These are phyloP conservation scores for Gentiana straminea DNA, from an alignment of 257 asterid species.

Conservation along the genomic window DNA sequence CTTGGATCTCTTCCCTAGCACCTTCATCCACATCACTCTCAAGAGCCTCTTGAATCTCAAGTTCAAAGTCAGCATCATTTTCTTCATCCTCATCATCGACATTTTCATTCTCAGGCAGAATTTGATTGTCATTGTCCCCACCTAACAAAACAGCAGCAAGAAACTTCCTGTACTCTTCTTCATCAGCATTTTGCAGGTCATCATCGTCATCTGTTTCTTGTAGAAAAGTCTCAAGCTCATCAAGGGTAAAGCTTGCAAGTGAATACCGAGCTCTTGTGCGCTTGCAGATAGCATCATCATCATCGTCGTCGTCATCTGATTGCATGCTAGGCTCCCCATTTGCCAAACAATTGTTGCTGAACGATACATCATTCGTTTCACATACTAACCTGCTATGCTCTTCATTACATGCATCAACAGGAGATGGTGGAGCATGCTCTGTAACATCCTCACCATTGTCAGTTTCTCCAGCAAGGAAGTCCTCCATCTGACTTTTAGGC, in stretches of 20 bases:
- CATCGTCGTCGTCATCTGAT: constrained; percentile 20
- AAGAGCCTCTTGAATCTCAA: constrained; percentile 92
- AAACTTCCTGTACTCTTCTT: constrained; percentile 78
- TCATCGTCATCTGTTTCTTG: constrained; percentile 98
- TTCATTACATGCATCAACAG: constrained; percentile 19
- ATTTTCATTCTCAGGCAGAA: constrained; percentile 42
- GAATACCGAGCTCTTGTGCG: constrained; percentile 98
- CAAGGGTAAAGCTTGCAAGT: constrained; percentile 86
- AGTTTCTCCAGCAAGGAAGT: constrained; percentile 30
- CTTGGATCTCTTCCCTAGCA: constrained; percentile 34
- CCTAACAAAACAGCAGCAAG: constrained; percentile 86
- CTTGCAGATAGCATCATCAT: constrained; percentile 83
- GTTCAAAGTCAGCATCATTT: constrained; percentile 98
- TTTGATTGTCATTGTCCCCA: constrained; percentile 42
- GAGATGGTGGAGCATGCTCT: constrained; percentile 31
- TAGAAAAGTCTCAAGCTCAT: constrained; percentile 93
- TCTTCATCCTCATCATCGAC: constrained; percentile 95
- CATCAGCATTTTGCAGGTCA: constrained; percentile 88
- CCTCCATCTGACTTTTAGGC: constrained; percentile 11
- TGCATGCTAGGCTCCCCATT: constrained; percentile 18
- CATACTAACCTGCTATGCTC: constrained; percentile 21
- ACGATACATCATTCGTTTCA: constrained; percentile 27
- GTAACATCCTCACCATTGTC: constrained; percentile 49
- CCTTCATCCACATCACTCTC: constrained; percentile 84
- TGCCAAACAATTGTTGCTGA: constrained; percentile 14